Base-by-base conservation (phyloP, 352 stramenopile species). In the Pythium brachiatum region DNA sequence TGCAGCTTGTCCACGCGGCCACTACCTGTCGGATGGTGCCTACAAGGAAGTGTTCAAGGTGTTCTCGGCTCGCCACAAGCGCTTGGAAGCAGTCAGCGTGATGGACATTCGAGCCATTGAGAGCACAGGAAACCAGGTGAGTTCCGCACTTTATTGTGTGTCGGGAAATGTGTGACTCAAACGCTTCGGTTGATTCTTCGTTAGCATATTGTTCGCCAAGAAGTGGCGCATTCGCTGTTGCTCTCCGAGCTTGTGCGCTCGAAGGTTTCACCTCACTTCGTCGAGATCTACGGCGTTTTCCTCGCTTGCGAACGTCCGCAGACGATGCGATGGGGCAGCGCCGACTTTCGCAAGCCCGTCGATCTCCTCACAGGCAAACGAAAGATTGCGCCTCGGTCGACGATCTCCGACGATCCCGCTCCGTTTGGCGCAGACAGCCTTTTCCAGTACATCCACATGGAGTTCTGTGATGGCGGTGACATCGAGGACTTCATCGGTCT, bases 391-490 rank as follows among this genome's bases (percentile, higher is more conserved):
- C 55, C 53, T 11, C 55, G 57, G 7, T 50, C 53, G n/a, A 26
- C 52, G 18, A 16, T 39, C 27, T 25, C 26, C n/a, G 43, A 38
- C 3, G 57, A 78, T 20, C 3, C 20, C 1, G 53, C 31, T 15
- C 29, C 27, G 48, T 62, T 27, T 27, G 51, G 56, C 15, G 48
- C 70, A 41, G 43, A 72, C 26, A 51, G 57, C 3, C 53, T 92
- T 29, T 98, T 86, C 66, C 97, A 99, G 77, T 99, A 98, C 69
- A 99, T 99, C 60, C 83, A 90, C 23, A 99, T 99, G 97, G 97
- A 99, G 69, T 94, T 99, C 13, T 99, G 97, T 70, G 80, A 93
- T 50, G 81, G 94, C 41, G 97, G 97, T 15, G 97, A 99, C 73
- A 69, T 98, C 11, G 97, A 99, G 79, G 82, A 98, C 41, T 98